Percentiles rank a stretch among this genome's conserved stretches.
phyloP scores from a whole-genome alignment of 2,329 filamentous ascomycete genomes.

The Calonectria hongkongensis region DNA sequence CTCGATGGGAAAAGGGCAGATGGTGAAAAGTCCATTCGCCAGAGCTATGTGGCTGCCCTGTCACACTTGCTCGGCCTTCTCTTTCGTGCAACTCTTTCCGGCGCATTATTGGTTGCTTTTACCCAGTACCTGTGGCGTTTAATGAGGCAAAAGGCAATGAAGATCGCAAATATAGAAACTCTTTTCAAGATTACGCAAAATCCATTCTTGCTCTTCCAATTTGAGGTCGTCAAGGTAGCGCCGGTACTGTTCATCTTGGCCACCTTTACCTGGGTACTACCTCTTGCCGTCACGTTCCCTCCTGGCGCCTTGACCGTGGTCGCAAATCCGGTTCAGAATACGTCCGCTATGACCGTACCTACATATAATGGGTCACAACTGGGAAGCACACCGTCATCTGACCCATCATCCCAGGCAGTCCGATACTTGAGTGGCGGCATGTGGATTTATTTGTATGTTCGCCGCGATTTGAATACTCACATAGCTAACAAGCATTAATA shows the following conservation, averaged over 20 bases:
- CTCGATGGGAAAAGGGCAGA: background rate
- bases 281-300: background rate
- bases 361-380: background rate
- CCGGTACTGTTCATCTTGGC: background rate
- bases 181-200: constrained; percentile 16
- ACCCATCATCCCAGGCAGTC: background rate
- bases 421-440: background rate
- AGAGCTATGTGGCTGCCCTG: background rate
- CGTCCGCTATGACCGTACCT: background rate
- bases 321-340: constrained; percentile 5
- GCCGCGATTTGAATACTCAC: too few relatives aligned
- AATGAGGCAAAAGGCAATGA: background rate
- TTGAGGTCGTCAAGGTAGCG: background rate
- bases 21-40: background rate
- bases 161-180: constrained; percentile 1
- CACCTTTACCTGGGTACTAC: constrained; percentile 4
- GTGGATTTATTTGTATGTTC: background rate
- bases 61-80: background rate
- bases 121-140: constrained; percentile 1
- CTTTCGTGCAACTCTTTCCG: background rate
- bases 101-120: background rate
- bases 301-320: background rate
- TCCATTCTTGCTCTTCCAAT: background rate
- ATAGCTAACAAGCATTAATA: background rate
- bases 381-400: background rate